phyloP scores from a whole-genome alignment of 2,329 filamentous ascomycete genomes.

The Cladophialophora chaetospira region DNA sequence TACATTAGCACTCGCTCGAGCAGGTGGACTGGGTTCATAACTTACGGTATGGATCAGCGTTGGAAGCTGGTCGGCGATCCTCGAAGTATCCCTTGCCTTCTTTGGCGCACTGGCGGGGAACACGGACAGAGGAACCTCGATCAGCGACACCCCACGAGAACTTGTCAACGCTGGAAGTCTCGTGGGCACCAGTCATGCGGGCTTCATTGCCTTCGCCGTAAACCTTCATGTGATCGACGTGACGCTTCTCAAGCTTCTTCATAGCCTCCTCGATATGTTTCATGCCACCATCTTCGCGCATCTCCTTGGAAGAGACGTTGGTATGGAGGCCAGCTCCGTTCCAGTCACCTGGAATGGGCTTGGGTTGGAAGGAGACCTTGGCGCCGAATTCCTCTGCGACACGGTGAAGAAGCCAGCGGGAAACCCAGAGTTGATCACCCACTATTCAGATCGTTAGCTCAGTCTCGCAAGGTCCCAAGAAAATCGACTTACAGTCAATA shows the following conservation, averaged over 20 bases:
- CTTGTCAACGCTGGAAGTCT: constrained; percentile 90
- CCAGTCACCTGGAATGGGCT: constrained; percentile 95
- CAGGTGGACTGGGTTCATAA: background rate
- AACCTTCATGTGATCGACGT: constrained; percentile 83
- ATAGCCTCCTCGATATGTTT: constrained; percentile 86
- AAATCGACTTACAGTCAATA: constrained; percentile 67
- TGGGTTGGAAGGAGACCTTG: constrained; percentile 92
- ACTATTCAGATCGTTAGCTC: constrained; percentile 55
- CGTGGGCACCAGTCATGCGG: constrained; percentile 88
- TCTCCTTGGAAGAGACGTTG: constrained; percentile 90
- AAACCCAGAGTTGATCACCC: constrained; percentile 96
- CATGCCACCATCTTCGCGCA: constrained; percentile 90
- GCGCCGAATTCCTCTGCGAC: constrained; percentile 96
- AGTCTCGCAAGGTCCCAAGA: background rate
- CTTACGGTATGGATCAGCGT: constrained; percentile 75
- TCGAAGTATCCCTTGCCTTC: constrained; percentile 97
- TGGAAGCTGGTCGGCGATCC: constrained; percentile 78
- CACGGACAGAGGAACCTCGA: constrained; percentile 91
- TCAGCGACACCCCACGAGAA: constrained; percentile 95
- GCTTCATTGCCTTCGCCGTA: constrained; percentile 96
- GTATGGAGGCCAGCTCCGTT: constrained; percentile 92
- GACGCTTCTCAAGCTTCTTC: constrained; percentile 78
- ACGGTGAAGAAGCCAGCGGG: constrained; percentile 83
- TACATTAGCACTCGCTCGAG: background rate
- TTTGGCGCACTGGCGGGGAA: constrained; percentile 79